Evolutionary conservation across 768 basidiomycete species (phyloP), one percentile per base, ranked within the genome.

Genomic region (Infundibulicybe gibba): DNA sequence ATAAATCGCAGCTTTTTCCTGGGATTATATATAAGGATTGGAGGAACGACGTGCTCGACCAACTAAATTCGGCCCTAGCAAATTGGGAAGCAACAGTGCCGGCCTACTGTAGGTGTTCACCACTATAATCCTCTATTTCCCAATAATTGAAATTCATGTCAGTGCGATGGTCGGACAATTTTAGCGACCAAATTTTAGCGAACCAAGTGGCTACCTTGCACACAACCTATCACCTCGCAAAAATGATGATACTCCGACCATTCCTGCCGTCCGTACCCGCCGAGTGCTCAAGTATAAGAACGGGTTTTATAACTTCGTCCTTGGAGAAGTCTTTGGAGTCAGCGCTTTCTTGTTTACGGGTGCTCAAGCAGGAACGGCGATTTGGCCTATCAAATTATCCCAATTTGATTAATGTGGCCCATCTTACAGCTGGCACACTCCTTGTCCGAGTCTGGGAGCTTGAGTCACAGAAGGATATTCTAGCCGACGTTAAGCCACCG

Each of bases 21-120:
- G 81, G 79, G 32, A 65, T 77, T 49, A 72, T 77, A 37, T 72
- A 75, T 21, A 66, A 71, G 47, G 70, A 75, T 47, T 80, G 78
- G 72, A 69, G 73, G 40, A 75, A 75, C 41, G 72, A 81, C 38
- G 76, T 86, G 25, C 69, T 90, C 13, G 71, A 78, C 13, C 83
- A 87, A 47, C 67, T 92, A 31, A 85, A 85, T 55, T 71, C 74
- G 5, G 83, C 82, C 0, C 70, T 93, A 55, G 80, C 81, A 49
- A 77, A 83, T 48, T 94, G 90, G 88, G 63, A 77, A 10, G 79
- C 84, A 41, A 72, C 74, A 6, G 66, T 90, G 14, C 90, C 90
- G 10, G 71, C 79, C 33, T 82, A 87, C 55, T 57, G 86, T 87
- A 54, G 47, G 83, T 67, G 14, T 35, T 37, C n/a, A n/a, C n/a